Conservation (phyloP, 495 filamentous ascomycete species). For the Xylaria flabelliformis region DNA sequence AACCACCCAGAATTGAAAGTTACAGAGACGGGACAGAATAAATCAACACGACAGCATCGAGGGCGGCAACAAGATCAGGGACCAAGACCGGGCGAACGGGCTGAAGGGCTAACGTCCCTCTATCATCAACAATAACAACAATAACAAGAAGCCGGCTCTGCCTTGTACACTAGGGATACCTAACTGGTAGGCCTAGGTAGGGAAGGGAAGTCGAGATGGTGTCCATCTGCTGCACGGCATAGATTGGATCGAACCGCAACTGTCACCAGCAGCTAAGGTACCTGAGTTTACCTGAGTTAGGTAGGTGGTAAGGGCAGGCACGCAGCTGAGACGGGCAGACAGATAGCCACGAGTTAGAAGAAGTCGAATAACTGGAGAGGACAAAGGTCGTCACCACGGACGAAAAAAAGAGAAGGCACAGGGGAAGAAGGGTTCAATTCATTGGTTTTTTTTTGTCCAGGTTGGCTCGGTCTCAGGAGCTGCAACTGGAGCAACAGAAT, state of each 20-base stretch:
- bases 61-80: slow-evolving; percentile 20
- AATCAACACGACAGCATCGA: slow-evolving; percentile 12
- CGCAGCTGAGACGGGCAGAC: slow-evolving; percentile 6
- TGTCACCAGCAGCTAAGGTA: slow-evolving; percentile 2
- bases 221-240: slow-evolving; percentile 5
- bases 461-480: slow-evolving; percentile 27
- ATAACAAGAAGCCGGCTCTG: neutral
- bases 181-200: slow-evolving; percentile 4
- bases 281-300: slow-evolving; percentile 11
- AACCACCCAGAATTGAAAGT: slow-evolving; percentile 13
- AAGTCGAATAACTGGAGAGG: slow-evolving; percentile 1
- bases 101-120: neutral
- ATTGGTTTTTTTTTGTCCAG: slow-evolving; percentile 17
- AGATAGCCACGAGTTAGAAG: neutral
- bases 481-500: slow-evolving; percentile 11
- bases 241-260: neutral
- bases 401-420: slow-evolving; percentile 15
- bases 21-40: slow-evolving; percentile 16
- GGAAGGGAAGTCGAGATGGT: neutral
- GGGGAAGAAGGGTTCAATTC: slow-evolving; percentile 6
- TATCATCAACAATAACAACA: neutral
- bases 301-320: slow-evolving; percentile 2
- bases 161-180: neutral
- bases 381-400: slow-evolving; percentile 14
- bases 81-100: slow-evolving; percentile 7